Conservation (phyloP, 805 yeast species). For the Saturnispora kantuleensis region DNA sequence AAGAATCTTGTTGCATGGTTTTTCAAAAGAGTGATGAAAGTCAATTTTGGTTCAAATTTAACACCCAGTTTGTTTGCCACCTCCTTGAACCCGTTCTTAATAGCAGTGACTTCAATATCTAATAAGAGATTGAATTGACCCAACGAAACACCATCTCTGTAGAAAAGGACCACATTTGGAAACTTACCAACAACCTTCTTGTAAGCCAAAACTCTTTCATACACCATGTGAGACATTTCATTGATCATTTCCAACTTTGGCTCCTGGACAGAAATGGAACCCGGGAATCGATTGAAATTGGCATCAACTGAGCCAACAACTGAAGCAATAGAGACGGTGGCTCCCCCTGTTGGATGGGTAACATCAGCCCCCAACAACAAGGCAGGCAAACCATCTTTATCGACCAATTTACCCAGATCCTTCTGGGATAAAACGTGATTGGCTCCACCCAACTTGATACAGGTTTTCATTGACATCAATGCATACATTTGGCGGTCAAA, state of each 20-base stretch:
- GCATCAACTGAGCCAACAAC: conserved; percentile 19
- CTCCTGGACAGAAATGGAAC: conserved; percentile 18
- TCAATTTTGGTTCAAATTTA: conserved; percentile 22
- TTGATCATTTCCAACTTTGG: conserved; percentile 18
- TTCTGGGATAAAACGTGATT: conserved; percentile 17
- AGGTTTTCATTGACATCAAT: conserved; percentile 25
- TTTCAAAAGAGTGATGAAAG: conserved; percentile 20
- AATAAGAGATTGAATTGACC: conserved; percentile 24
- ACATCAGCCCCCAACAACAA: conserved; percentile 24
- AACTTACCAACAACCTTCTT: conserved; percentile 15
- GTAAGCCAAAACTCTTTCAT: conserved; percentile 18
- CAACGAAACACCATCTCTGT: conserved; percentile 28
- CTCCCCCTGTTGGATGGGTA: conserved; percentile 21
- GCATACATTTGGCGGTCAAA: conserved; percentile 24
- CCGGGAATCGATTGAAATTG: conserved; percentile 21
- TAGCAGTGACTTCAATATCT: conserved; percentile 22
- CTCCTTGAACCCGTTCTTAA: conserved; percentile 16
- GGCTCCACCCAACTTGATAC: conserved; percentile 25
- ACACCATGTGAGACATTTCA: conserved; percentile 20
- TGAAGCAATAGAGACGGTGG: conserved; percentile 17
- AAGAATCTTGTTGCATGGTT: conserved; percentile 23
- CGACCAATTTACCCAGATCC: conserved; percentile 14
- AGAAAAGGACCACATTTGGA: conserved; percentile 21
- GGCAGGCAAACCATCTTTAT: conserved; percentile 17
- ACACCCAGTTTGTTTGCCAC: conserved; percentile 12